Evolutionary conservation across 2,329 filamentous ascomycete genomes (phyloP), one percentile per base, ranked within the genome.

Genomic region (Penicillium sp.): DNA sequence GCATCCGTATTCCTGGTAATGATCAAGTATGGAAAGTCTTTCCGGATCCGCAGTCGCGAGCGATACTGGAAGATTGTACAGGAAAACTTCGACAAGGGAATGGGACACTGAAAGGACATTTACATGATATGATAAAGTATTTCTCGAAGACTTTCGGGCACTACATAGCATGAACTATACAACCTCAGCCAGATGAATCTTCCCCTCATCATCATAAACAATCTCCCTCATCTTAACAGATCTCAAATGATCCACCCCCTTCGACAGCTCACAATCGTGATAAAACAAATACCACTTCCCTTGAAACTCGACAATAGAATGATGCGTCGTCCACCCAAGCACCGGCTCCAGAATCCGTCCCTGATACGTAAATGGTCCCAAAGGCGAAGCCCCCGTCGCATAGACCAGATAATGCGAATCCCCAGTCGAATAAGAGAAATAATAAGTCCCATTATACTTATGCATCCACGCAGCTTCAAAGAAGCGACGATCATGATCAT

Each of bases 391-490:
- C 0, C 86, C 82, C 2, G 81, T 84, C 1, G 86, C 89, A 68
- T 90, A 92, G 60, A 80, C 87, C 29, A 92, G 77, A 71, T 81
- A 89, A 72, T 92, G 89, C 29, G 89, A 87, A 73, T 92, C 89
- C 20, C 89, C 89, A 1, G 88, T 92, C 59, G 87, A 89, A 76
- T 90, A 90, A 53, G 83, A 87, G 69, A 91, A 89, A 76, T 90
- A 90, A 74, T 91, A 91, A 56, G 77, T 81, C 2, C 81, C 86
- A 0, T 81, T 75, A 67, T 84, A 83, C 79, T 89, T 89, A 76
- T 92, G 89, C 80, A 90, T 79, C 89, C 89, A 92, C 2, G 89
- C 85, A 0, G 88, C 89, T 75, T 92, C 89, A 70, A 92, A 92
- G 80, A 92, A 92, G 7, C 89, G 81, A 15, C 86, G 74, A 56